Evolutionary conservation across 1,284 basidiomycete genomes (phyloP).

Genomic region (Cutaneotrichosporon sp.): DNA sequence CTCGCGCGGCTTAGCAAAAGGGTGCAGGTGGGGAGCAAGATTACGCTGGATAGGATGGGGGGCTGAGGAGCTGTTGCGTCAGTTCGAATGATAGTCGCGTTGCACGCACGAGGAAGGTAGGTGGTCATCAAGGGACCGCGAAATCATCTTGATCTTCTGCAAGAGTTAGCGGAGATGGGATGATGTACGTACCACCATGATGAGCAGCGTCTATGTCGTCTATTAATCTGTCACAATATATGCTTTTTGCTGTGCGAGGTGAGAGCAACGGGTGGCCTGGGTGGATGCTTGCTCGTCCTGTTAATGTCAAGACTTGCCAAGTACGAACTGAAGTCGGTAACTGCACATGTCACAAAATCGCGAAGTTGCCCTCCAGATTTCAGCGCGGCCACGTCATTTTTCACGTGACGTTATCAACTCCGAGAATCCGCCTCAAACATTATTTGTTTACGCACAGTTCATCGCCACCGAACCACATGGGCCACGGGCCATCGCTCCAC

Average conservation of each 20-base stretch:
- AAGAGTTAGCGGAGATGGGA: not conserved
- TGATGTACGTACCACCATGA: constrained; percentile 10
- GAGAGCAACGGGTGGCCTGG: no score
- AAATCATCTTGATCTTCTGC: constrained; percentile 51
- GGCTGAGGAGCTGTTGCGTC: constrained; percentile 33
- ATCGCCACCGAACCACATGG: no score
- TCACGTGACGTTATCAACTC: no score
- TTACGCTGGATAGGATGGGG: constrained; percentile 75
- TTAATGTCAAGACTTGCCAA: no score
- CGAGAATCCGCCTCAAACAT: no score
- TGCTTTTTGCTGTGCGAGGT: no score
- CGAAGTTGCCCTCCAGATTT: no score
- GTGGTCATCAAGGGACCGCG: constrained; percentile 49
- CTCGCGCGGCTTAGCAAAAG: constrained; percentile 86
- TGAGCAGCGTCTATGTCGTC: not conserved
- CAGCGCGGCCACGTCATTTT: no score
- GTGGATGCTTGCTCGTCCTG: no score
- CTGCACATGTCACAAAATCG: no score
- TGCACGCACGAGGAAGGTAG: constrained; percentile 42
- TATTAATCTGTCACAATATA: not conserved
- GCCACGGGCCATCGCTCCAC: not conserved
- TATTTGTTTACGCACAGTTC: no score
- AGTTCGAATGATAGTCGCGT: not conserved
- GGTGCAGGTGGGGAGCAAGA: constrained; percentile 88
- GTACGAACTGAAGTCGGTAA: no score